Percentiles rank a stretch among this genome's conserved stretches.
These are phyloP conservation scores for Globisporangium nunn DNA, from an alignment of 352 stramenopile species.

Conservation along the genomic window DNA sequence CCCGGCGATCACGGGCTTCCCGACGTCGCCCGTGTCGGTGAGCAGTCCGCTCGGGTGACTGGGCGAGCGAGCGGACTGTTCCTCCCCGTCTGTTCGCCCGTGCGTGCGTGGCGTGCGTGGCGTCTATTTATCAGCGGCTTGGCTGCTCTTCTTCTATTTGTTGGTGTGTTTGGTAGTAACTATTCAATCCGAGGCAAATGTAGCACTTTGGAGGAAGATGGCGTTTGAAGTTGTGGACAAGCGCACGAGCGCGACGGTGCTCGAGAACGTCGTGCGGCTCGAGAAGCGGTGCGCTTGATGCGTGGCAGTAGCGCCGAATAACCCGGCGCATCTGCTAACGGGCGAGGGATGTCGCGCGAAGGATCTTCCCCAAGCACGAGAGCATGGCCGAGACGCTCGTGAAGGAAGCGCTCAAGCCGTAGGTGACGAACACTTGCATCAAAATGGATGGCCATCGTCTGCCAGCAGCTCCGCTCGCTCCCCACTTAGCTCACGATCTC, in stretches of 20 bases:
- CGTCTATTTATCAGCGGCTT: conserved; percentile 7
- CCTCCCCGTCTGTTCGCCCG: neutral
- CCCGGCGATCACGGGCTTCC: conserved; percentile 29
- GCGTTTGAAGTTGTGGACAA: conserved; percentile 11
- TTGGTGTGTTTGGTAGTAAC: neutral
- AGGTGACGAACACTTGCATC: neutral
- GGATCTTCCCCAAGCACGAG: conserved; percentile 14
- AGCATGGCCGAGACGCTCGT: conserved; percentile 11
- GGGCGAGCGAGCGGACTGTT: neutral
- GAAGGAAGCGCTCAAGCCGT: conserved; percentile 10
- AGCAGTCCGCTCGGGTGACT: conserved; percentile 4
- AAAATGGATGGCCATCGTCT: neutral
- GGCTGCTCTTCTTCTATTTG: neutral
- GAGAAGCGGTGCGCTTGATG: conserved; percentile 10
- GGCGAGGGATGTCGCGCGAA: neutral
- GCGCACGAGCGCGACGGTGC: conserved; percentile 4
- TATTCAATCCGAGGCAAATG: conserved; percentile 3
- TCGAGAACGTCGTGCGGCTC: conserved; percentile 9
- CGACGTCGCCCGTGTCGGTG: conserved; percentile 8
- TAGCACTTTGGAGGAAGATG: conserved; percentile 1
- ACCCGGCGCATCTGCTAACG: no score
- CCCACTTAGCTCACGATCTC: no score
- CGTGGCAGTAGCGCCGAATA: neutral
- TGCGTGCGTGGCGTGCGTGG: no score
- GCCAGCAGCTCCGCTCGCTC: no score